Evolutionary conservation across 2,329 filamentous ascomycete species (phyloP).

Genomic region (Epichloe scottii): DNA sequence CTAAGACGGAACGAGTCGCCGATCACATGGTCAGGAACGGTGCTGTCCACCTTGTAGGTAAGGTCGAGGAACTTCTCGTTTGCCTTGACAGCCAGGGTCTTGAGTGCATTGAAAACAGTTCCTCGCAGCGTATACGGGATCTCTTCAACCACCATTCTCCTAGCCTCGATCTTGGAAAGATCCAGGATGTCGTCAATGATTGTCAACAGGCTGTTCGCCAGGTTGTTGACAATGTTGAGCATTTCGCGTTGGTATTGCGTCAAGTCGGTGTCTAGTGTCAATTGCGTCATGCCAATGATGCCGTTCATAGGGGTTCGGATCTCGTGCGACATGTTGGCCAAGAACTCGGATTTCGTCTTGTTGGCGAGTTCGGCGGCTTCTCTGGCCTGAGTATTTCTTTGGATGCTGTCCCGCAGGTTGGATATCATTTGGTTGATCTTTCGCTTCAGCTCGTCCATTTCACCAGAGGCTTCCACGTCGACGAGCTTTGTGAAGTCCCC

Average conservation of each 20-base stretch:
- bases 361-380: slow-evolving; percentile 94
- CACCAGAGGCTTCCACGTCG: slow-evolving; percentile 91
- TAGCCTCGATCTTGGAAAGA: slow-evolving; percentile 77
- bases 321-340: slow-evolving; percentile 98
- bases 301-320: slow-evolving; percentile 96
- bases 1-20: slow-evolving; percentile 93
- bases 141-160: slow-evolving; percentile 96
- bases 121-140: slow-evolving; percentile 91
- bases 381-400: slow-evolving; percentile 88
- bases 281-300: slow-evolving; percentile 95
- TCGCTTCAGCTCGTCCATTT: slow-evolving; percentile 97
- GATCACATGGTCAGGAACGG: slow-evolving; percentile 87
- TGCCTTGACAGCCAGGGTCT: slow-evolving; percentile 91
- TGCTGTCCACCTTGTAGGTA: slow-evolving; percentile 85
- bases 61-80: slow-evolving; percentile 92
- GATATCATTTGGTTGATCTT: slow-evolving; percentile 99
- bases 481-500: slow-evolving; percentile 96
- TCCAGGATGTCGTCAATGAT: slow-evolving; percentile 83
- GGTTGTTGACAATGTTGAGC: slow-evolving; percentile 94
- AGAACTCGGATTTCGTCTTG: slow-evolving; percentile 95
- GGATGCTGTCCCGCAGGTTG: slow-evolving; percentile 88
- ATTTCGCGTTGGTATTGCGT: slow-evolving; percentile 95
- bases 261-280: slow-evolving; percentile 88
- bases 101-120: slow-evolving; percentile 93
- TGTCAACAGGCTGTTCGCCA: slow-evolving; percentile 89